phyloP scores from a whole-genome alignment of 2,329 filamentous ascomycete genomes.

The Rhytidhysteron rufulum region DNA sequence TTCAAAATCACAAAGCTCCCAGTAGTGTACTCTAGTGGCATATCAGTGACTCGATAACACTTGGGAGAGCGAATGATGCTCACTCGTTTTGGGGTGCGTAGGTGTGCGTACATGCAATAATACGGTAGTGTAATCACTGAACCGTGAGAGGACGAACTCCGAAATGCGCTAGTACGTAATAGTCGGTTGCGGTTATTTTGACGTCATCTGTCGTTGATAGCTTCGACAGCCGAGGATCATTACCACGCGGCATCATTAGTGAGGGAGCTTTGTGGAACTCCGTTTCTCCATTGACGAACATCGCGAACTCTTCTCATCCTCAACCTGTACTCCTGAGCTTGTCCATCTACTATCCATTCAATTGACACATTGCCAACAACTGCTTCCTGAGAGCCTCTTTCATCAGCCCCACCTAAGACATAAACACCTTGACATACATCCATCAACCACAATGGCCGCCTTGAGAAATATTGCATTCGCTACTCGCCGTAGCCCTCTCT shows the following conservation, averaged over 20 bases:
- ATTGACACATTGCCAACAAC: no score
- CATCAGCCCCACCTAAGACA: neutral
- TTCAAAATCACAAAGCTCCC: conserved; percentile 1
- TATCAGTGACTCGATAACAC: neutral
- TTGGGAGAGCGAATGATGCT: neutral
- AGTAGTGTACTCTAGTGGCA: neutral
- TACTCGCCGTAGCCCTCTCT: conserved; percentile 24
- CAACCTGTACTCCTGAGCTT: neutral
- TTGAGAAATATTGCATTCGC: conserved; percentile 25
- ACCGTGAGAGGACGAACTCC: conserved; percentile 2
- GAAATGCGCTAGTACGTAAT: conserved; percentile 6
- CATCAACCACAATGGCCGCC: conserved; percentile 23
- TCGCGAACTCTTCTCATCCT: neutral
- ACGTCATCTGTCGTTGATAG: conserved; percentile 3
- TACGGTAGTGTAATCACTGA: conserved; percentile 7
- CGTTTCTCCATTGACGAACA: neutral
- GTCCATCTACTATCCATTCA: neutral
- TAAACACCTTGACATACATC: neutral
- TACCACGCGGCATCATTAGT: neutral
- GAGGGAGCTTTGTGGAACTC: neutral
- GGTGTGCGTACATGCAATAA: no score
- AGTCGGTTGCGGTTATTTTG: neutral
- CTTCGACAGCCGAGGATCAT: neutral
- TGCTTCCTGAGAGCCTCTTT: no score
- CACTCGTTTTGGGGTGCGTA: no score